Conservation (phyloP, 805 yeast genomes). For the Yarrowia sp. region DNA sequence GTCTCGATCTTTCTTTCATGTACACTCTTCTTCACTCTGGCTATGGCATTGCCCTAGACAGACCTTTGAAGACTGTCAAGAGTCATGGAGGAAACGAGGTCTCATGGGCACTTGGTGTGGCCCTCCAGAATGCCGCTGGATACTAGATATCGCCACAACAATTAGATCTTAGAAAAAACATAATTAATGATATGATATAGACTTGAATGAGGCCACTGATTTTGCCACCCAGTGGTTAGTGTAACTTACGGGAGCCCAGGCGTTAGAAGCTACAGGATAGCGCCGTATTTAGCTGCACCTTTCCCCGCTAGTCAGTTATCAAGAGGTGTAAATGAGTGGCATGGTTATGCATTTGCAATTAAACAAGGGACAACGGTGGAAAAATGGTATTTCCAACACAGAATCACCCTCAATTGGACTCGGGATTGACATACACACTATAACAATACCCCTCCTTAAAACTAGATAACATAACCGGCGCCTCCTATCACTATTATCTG, state of each 20-base stretch:
- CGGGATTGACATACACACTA: too few relatives aligned
- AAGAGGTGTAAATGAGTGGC: too few relatives aligned
- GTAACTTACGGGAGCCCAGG: not conserved
- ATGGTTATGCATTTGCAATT: too few relatives aligned
- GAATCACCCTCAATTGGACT: too few relatives aligned
- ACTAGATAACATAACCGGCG: too few relatives aligned
- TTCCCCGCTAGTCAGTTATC: not conserved
- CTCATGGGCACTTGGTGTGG: constrained; percentile 98
- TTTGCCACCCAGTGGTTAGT: not conserved
- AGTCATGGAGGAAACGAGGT: constrained; percentile 82
- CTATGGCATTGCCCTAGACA: constrained; percentile 82
- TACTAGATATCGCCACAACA: constrained; percentile 35
- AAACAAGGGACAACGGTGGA: too few relatives aligned
- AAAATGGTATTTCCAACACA: too few relatives aligned
- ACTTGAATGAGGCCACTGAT: not conserved
- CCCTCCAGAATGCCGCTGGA: constrained; percentile 40
- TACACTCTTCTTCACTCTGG: constrained; percentile 87
- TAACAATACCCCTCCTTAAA: too few relatives aligned
- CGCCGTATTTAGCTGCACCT: not conserved
- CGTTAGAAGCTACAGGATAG: not conserved
- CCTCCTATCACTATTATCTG: not conserved
- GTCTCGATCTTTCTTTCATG: constrained; percentile 87
- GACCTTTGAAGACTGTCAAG: constrained; percentile 88
- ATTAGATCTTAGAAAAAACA: not conserved
- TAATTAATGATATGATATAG: not conserved